Conservation (phyloP, 306 rosid genomes). For the Pyrus communis region DNA sequence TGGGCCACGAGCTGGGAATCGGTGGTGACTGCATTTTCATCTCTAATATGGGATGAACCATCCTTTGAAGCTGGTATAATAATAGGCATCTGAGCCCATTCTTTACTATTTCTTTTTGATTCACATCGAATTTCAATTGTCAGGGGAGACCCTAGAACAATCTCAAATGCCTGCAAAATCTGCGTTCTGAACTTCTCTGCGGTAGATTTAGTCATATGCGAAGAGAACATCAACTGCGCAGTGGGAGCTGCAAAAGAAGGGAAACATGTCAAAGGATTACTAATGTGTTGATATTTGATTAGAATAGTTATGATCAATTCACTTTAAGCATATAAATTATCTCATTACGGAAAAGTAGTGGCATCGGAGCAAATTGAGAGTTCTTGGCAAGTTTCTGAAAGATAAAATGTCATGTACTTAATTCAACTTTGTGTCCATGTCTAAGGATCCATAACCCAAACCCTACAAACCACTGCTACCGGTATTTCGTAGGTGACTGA, state of each 20-base stretch:
- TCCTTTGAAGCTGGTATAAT: constrained; percentile 40
- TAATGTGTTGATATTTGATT: not conserved
- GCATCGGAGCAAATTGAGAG: not conserved
- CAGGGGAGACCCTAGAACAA: constrained; percentile 67
- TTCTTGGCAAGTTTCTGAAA: not conserved
- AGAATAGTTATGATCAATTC: not conserved
- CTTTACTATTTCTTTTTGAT: constrained; percentile 37
- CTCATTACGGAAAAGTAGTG: not conserved
- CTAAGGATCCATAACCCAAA: not conserved
- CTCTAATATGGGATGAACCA: constrained; percentile 44
- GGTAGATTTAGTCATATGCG: constrained; percentile 68
- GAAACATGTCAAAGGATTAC: not conserved
- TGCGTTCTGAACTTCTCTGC: constrained; percentile 75
- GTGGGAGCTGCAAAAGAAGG: constrained; percentile 68
- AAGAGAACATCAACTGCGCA: constrained; percentile 69
- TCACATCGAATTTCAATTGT: constrained; percentile 82
- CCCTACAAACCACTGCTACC: not conserved
- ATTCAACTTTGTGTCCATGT: not conserved
- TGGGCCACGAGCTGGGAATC: constrained; percentile 30
- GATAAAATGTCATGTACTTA: not conserved
- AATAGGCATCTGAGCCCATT: constrained; percentile 39
- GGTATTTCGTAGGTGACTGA: not conserved
- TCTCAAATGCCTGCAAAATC: constrained; percentile 74
- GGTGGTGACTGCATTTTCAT: constrained; percentile 27
- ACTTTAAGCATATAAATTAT: not conserved